Percentiles rank a stretch among this genome's conserved stretches.
phyloP scores from a whole-genome alignment of 208 protist genomes.

The Leishmania martiniquensis region DNA sequence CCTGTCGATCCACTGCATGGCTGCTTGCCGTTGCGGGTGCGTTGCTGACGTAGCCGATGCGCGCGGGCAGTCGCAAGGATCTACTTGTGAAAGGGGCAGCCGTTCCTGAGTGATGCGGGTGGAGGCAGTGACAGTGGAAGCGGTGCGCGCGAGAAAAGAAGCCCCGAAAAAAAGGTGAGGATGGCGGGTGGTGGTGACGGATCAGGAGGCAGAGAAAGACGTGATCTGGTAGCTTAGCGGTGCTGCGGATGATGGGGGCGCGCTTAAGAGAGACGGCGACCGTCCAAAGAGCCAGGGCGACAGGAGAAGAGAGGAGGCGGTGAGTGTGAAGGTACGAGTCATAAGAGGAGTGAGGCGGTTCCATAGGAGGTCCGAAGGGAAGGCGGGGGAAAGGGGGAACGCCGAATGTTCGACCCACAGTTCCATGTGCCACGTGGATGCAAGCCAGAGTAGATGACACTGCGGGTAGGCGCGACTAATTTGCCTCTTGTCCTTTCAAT shows the following conservation, averaged over 20 bases:
- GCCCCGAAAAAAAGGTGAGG: too few species aligned
- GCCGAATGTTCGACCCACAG: neutral
- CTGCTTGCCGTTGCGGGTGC: neutral
- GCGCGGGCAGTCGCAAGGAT: neutral
- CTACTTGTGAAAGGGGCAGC: neutral
- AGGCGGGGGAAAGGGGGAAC: neutral
- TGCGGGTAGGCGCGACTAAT: neutral
- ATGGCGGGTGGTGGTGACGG: neutral
- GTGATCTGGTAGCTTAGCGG: neutral
- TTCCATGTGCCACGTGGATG: neutral
- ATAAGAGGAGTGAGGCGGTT: neutral
- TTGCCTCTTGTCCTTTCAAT: neutral
- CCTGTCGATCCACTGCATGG: constrained; percentile 51
- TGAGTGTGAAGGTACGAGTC: neutral
- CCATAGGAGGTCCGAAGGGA: neutral
- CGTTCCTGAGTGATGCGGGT: neutral
- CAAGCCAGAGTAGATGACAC: neutral
- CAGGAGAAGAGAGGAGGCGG: too few species aligned
- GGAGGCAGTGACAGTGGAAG: neutral
- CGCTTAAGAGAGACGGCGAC: neutral
- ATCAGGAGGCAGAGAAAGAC: constrained; percentile 3
- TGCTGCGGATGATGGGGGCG: neutral
- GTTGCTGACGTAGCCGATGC: neutral
- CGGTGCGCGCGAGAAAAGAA: too few species aligned
- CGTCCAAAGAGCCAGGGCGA: neutral